Percentiles rank a stretch among this genome's conserved stretches.
These are phyloP conservation scores for Pythium scleroteichum DNA, from an alignment of 352 stramenopile species.

Conservation along the genomic window DNA sequence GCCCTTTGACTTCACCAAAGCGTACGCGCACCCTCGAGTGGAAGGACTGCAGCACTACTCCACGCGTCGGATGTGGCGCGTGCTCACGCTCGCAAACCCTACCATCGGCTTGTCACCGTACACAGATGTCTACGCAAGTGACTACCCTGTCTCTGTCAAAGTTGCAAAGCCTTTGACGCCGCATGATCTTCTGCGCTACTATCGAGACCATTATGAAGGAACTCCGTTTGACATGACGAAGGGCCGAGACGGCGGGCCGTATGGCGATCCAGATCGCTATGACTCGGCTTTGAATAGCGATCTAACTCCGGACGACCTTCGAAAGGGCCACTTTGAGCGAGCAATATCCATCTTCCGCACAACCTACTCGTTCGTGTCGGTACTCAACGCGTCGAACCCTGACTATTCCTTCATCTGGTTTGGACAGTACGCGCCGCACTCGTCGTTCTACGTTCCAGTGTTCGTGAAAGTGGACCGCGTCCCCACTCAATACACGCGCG, in stretches of 20 bases:
- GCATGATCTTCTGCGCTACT: slow-evolving; percentile 89
- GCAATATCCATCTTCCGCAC: slow-evolving; percentile 94
- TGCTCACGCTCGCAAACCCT: slow-evolving; percentile 83
- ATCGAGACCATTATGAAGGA: slow-evolving; percentile 93
- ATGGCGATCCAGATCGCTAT: slow-evolving; percentile 90
- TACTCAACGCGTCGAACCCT: slow-evolving; percentile 54
- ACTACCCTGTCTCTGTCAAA: slow-evolving; percentile 90
- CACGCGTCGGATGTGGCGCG: slow-evolving; percentile 90
- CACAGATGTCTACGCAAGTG: slow-evolving; percentile 68
- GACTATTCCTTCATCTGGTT: slow-evolving; percentile 83
- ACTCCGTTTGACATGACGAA: slow-evolving; percentile 90
- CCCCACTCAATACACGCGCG: slow-evolving; percentile 45
- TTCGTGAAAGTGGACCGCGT: slow-evolving; percentile 66
- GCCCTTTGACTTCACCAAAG: slow-evolving; percentile 89
- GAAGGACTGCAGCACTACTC: slow-evolving; percentile 79
- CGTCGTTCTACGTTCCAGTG: slow-evolving; percentile 90
- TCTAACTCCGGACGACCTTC: slow-evolving; percentile 53
- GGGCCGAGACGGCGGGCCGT: slow-evolving; percentile 81
- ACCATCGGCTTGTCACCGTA: slow-evolving; percentile 64
- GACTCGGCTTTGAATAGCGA: slow-evolving; percentile 52
- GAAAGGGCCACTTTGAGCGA: slow-evolving; percentile 80
- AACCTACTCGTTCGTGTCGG: slow-evolving; percentile 87
- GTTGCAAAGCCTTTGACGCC: slow-evolving; percentile 50
- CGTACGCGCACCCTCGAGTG: slow-evolving; percentile 70
- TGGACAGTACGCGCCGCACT: slow-evolving; percentile 89